A percentile compares a stretch with the other conserved stretches of the same genome.
These are phyloP conservation scores for Hirsutella minnesotensis DNA, from an alignment of 2,329 filamentous ascomycete genomes.

Conservation along the genomic window DNA sequence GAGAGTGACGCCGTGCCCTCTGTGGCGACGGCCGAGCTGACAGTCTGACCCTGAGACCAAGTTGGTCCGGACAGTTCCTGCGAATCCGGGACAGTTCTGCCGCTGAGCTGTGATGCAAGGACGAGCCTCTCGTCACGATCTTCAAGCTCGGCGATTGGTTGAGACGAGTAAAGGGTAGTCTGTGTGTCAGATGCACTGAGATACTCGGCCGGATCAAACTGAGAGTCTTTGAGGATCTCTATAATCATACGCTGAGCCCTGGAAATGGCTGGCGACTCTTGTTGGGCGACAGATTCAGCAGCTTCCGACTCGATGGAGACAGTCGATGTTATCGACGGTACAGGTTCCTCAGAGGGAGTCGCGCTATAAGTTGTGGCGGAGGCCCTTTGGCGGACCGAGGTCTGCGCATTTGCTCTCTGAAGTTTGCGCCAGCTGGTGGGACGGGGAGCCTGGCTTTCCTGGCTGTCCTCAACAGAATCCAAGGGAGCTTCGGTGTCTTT, in stretches of 20 bases:
- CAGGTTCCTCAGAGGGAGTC: constrained; percentile 17
- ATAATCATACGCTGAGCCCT: constrained; percentile 13
- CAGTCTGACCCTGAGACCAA: constrained; percentile 6
- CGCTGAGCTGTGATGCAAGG: constrained; percentile 19
- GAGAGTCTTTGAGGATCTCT: constrained; percentile 16
- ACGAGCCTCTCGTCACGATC: constrained; percentile 19
- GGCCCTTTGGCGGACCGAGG: not conserved
- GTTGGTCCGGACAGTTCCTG: constrained; percentile 22
- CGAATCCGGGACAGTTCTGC: constrained; percentile 31
- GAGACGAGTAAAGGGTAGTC: constrained; percentile 15
- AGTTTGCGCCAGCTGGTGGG: constrained; percentile 15
- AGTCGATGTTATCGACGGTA: constrained; percentile 16
- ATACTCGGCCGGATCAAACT: constrained; percentile 24
- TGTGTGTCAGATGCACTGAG: constrained; percentile 19
- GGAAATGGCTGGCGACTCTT: constrained; percentile 2
- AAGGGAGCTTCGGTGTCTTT: not conserved
- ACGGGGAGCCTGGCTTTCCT: constrained; percentile 15
- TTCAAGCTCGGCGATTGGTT: constrained; percentile 22
- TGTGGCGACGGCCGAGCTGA: not conserved
- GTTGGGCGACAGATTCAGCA: constrained; percentile 7
- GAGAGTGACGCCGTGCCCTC: not conserved
- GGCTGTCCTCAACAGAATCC: constrained; percentile 6
- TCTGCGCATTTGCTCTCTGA: constrained; percentile 5
- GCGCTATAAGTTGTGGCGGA: constrained; percentile 8
- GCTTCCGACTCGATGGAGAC: constrained; percentile 12